Base-by-base conservation (phyloP, 257 asterid species). In the Fraxinus excelsior region DNA sequence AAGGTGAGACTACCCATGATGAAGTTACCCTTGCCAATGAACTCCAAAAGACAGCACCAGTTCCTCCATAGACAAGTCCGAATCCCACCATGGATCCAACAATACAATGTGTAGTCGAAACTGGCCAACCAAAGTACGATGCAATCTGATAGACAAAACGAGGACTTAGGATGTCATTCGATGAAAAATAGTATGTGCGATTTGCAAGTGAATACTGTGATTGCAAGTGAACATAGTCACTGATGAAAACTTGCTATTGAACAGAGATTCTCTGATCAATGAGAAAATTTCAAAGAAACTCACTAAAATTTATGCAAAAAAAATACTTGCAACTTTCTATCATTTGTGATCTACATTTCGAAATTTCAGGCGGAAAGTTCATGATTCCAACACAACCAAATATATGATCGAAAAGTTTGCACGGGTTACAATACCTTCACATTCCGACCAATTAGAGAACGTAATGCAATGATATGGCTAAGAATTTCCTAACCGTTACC, bases 81-180 rank as follows among this genome's bases (percentile, higher is more conserved):
- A 95, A 95, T 71, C 98, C 99, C 51, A 93, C 99, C 99, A 95
- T 95, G 31, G 98, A 93, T 75, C 99, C 99, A 1, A 95, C 96
- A 18, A 92, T 92, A 69, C 98, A 94, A 76, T 94, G 99, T 67
- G 99, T 94, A 12, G 98, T 94, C 21, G 97, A 94, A 29, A 94
- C 99, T 53, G 98, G 98, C 99, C 95, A 94, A 14, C 99, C 97
- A 56, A 90, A 91, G 81, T 89, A 94, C 13, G 99, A 90, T 56
- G 99, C 97, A 69, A 94, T 96, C 98, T 91, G 92, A 78, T 26
- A 68, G 12, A 70, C 9, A 44, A 31, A 35, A 25, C 5, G 21
- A 31, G 46, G 32, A 34, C 70, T 62, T 67, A 71, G 42, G 26
- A 49, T 14, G 7, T n/a, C 21, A 62, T 26, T 73, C 69, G 16